A percentile compares a stretch with the other conserved stretches of the same genome.
Conservation (phyloP, 805 yeast species). For the Metschnikowia reukaufii region DNA sequence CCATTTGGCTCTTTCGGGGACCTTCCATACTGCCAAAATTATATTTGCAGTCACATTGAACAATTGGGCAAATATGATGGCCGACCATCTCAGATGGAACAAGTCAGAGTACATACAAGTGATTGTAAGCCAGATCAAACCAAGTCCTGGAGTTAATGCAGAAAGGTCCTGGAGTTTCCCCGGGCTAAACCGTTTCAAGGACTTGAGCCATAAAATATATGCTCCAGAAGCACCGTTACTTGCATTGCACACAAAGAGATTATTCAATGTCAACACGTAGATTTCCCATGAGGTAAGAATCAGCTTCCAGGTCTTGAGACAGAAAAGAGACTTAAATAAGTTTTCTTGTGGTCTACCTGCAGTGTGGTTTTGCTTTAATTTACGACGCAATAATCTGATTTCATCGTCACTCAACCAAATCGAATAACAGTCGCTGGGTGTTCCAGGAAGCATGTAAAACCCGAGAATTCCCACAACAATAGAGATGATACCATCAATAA, state of each 20-base stretch:
- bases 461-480: constrained; percentile 18
- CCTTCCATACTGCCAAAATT: constrained; percentile 59
- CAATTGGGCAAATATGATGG: constrained; percentile 52
- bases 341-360: constrained; percentile 19
- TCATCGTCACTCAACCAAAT: constrained; percentile 21
- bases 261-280: constrained; percentile 54
- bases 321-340: constrained; percentile 16
- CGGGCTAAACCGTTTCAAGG: constrained; percentile 25
- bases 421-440: constrained; percentile 22
- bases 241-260: constrained; percentile 62
- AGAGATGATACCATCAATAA: constrained; percentile 18
- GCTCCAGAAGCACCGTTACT: constrained; percentile 56
- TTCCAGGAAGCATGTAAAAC: constrained; percentile 23
- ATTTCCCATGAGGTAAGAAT: constrained; percentile 60
- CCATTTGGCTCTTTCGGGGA: constrained; percentile 58
- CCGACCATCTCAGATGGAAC: constrained; percentile 46
- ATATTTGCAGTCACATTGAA: constrained; percentile 56
- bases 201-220: constrained; percentile 57
- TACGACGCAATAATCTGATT: constrained; percentile 37
- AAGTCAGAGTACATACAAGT: constrained; percentile 40
- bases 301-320: constrained; percentile 47
- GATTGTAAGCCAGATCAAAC: constrained; percentile 38
- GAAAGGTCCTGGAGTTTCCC: constrained; percentile 40
- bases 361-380: constrained; percentile 18
- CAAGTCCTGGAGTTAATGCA: constrained; percentile 48